Conservation (phyloP, 306 rosid genomes). For the Trifolium repens region DNA sequence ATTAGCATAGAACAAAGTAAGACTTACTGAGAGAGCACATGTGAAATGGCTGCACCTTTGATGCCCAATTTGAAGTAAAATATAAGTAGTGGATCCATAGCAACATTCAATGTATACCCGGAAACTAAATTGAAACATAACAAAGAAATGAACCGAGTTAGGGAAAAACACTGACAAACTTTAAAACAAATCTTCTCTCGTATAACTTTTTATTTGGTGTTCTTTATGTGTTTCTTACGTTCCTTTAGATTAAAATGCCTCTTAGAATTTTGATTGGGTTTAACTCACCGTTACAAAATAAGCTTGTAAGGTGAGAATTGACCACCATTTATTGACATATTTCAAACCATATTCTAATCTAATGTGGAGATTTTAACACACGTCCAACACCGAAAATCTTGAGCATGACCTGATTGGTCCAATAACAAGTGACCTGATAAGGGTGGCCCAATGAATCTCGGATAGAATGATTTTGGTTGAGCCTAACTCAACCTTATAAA, state of each 20-base stretch:
- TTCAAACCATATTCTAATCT: no score
- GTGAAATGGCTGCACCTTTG: conserved; percentile 95
- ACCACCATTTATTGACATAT: no score
- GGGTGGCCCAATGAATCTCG: neutral
- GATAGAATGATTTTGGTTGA: no score
- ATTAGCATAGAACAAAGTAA: neutral
- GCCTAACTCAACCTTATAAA: no score
- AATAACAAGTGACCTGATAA: neutral
- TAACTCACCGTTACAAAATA: no score
- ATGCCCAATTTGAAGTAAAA: conserved; percentile 75
- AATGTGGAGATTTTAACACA: neutral
- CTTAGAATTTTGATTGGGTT: neutral
- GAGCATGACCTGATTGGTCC: neutral
- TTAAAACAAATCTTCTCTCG: neutral
- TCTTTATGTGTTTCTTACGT: neutral
- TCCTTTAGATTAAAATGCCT: neutral
- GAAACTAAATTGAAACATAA: conserved; percentile 52
- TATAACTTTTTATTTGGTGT: neutral
- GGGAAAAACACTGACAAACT: neutral
- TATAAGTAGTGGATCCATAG: conserved; percentile 82
- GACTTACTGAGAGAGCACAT: conserved; percentile 95
- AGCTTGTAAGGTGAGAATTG: no score
- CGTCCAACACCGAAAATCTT: neutral
- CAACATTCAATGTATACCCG: conserved; percentile 70
- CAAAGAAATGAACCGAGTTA: conserved; percentile 10